These are phyloP conservation scores for Lycium ferocissimum DNA, from an alignment of 257 asterid genomes.

Conservation along the genomic window DNA sequence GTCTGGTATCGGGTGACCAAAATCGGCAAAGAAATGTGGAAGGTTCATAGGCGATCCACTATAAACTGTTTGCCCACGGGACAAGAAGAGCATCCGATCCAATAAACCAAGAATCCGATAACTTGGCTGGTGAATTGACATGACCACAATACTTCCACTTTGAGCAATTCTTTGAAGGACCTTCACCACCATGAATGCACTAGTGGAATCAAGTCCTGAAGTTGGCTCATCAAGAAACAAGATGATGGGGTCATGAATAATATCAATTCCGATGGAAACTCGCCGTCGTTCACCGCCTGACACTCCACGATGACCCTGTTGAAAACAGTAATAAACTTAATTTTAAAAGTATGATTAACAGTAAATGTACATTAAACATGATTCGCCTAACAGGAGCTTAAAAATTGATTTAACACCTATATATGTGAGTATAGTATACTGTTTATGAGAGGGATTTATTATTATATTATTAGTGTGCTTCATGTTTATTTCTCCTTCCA, in stretches of 20 bases:
- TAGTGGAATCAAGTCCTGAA: slow-evolving; percentile 79
- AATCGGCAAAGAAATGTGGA: slow-evolving; percentile 65
- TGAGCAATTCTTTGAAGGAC: slow-evolving; percentile 80
- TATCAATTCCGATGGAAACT: slow-evolving; percentile 84
- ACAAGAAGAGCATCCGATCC: slow-evolving; percentile 69
- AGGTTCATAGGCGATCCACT: slow-evolving; percentile 70
- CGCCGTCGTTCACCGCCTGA: slow-evolving; percentile 76
- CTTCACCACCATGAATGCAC: slow-evolving; percentile 88
- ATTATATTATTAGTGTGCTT: too few relatives aligned
- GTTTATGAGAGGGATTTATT: too few relatives aligned
- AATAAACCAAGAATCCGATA: slow-evolving; percentile 67
- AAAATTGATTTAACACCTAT: too few relatives aligned
- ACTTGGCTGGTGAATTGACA: slow-evolving; percentile 90
- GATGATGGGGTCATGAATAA: slow-evolving; percentile 79
- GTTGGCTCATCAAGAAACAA: slow-evolving; percentile 86
- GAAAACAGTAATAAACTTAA: neutral
- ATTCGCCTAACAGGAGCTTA: too few relatives aligned
- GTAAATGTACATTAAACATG: too few relatives aligned
- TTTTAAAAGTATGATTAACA: neutral
- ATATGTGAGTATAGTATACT: too few relatives aligned
- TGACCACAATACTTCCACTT: slow-evolving; percentile 79
- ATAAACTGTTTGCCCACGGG: slow-evolving; percentile 76
- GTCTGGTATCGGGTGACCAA: slow-evolving; percentile 79
- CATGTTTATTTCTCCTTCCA: too few relatives aligned
- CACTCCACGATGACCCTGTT: slow-evolving; percentile 63